These are phyloP conservation scores for Stagonosporopsis vannaccii DNA, from an alignment of 2,329 filamentous ascomycete genomes.

Conservation along the genomic window DNA sequence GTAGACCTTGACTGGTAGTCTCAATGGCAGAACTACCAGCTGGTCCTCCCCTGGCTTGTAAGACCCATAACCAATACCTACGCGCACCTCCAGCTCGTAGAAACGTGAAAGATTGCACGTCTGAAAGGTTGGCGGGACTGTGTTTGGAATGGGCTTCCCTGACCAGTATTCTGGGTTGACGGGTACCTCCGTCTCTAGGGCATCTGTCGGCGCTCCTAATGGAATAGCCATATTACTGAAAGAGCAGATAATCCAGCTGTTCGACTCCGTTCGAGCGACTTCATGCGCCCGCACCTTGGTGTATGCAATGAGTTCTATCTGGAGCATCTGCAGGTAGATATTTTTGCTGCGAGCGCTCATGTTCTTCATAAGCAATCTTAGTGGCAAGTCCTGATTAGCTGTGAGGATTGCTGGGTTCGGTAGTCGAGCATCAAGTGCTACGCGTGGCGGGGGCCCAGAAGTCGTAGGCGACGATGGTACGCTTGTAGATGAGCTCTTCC, in stretches of 20 bases:
- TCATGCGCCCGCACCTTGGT: constrained; percentile 83
- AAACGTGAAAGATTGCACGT: constrained; percentile 85
- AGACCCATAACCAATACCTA: constrained; percentile 78
- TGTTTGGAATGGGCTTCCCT: constrained; percentile 76
- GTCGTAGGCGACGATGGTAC: constrained; percentile 31
- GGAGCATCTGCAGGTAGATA: constrained; percentile 78
- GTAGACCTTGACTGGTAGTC: constrained; percentile 80
- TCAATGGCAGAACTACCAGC: constrained; percentile 77
- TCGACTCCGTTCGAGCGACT: constrained; percentile 71
- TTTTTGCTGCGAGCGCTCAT: constrained; percentile 72
- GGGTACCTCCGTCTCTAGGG: constrained; percentile 71
- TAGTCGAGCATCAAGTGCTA: constrained; percentile 82
- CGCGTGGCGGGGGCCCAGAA: constrained; percentile 53
- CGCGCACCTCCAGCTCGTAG: constrained; percentile 83
- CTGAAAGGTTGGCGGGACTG: constrained; percentile 83
- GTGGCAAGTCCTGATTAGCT: constrained; percentile 83
- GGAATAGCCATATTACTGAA: constrained; percentile 75
- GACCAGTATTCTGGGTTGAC: constrained; percentile 78
- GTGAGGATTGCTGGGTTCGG: constrained; percentile 89
- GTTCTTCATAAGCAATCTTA: constrained; percentile 82
- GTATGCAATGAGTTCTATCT: constrained; percentile 81
- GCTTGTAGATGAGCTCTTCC: constrained; percentile 35
- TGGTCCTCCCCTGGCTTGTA: constrained; percentile 67
- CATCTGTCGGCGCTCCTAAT: constrained; percentile 65
- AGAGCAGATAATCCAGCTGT: constrained; percentile 78